These are phyloP conservation scores for Saccharomyces uvarum DNA, from an alignment of 1,139 yeast species.

Conservation along the genomic window DNA sequence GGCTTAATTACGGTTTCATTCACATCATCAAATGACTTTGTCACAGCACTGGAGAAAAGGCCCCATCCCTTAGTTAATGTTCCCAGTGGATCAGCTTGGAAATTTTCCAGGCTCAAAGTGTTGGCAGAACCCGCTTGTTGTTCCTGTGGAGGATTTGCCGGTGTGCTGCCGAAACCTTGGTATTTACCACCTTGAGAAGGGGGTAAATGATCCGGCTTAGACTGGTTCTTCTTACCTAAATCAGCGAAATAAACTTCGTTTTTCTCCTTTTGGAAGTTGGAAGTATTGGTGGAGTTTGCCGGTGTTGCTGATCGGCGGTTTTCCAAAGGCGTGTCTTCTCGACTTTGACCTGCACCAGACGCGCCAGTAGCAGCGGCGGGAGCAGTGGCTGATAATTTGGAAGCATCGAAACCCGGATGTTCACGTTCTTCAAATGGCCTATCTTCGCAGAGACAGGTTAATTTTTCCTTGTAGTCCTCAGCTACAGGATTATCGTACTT, in stretches of 20 bases:
- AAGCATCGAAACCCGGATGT: conserved; percentile 40
- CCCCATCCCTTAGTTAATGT: conserved; percentile 93
- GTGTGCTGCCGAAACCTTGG: conserved; percentile 83
- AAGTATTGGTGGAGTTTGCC: conserved; percentile 25
- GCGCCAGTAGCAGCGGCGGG: conserved; percentile 10
- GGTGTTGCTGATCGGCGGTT: conserved; percentile 39
- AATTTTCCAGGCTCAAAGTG: conserved; percentile 60
- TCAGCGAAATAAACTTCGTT: conserved; percentile 79
- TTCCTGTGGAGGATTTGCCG: conserved; percentile 27
- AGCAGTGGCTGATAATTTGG: conserved; percentile 12
- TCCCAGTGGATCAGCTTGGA: conserved; percentile 83
- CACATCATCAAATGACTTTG: conserved; percentile 77
- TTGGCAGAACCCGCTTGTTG: conserved; percentile 27
- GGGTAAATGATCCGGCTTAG: conserved; percentile 70
- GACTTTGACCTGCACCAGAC: conserved; percentile 15
- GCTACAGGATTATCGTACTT: conserved; percentile 88
- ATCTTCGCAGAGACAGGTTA: conserved; percentile 71
- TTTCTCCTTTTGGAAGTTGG: conserved; percentile 40
- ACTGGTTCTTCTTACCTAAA: conserved; percentile 63
- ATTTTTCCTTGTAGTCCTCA: conserved; percentile 81
- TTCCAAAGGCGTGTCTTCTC: conserved; percentile 23
- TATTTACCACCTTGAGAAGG: conserved; percentile 94
- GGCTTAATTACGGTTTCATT: conserved; percentile 87
- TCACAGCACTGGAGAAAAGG: conserved; percentile 71
- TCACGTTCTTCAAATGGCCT: conserved; percentile 60